Evolutionary conservation across 2,329 filamentous ascomycete species (phyloP).

Genomic region (Neonectria ditissima): DNA sequence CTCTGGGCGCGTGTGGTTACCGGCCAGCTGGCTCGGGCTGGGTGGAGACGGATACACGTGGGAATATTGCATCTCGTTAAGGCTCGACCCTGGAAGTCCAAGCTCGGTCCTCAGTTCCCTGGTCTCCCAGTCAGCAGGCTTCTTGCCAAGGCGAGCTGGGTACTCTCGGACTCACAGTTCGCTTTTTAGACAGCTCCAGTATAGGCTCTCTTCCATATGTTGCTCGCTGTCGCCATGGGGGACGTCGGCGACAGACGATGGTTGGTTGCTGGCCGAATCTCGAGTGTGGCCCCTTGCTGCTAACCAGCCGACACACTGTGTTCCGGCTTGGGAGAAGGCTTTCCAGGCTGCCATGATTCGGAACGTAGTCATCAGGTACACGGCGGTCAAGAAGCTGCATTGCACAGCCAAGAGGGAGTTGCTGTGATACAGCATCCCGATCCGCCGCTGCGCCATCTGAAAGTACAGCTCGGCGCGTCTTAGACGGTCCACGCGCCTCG

Average conservation of each 20-base stretch:
- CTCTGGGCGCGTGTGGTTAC: constrained; percentile 16
- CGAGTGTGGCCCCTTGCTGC: constrained; percentile 7
- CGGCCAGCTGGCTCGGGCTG: constrained; percentile 20
- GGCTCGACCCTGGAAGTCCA: constrained; percentile 34
- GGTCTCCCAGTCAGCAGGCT: not conserved
- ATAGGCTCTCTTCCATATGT: constrained; percentile 41
- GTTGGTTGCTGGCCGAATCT: constrained; percentile 5
- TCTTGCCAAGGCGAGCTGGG: not conserved
- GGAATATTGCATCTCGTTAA: constrained; percentile 36
- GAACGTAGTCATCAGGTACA: constrained; percentile 37
- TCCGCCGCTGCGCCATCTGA: constrained; percentile 35
- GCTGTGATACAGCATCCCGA: constrained; percentile 38
- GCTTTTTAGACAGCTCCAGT: constrained; percentile 44
- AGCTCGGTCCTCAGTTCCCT: constrained; percentile 41
- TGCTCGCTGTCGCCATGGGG: constrained; percentile 10
- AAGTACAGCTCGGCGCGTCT: constrained; percentile 35
- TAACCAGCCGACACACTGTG: constrained; percentile 23
- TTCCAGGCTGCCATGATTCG: constrained; percentile 39
- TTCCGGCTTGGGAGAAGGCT: constrained; percentile 34
- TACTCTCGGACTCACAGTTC: constrained; percentile 33
- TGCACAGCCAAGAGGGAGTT: constrained; percentile 35
- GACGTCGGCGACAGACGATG: not conserved
- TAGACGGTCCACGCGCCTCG: constrained; percentile 19
- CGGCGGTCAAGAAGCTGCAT: constrained; percentile 38
- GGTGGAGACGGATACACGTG: constrained; percentile 39